Percentiles rank a stretch among this genome's conserved stretches.
These are phyloP conservation scores for Phytophthora sojae DNA, from an alignment of 352 stramenopile species.

Conservation along the genomic window DNA sequence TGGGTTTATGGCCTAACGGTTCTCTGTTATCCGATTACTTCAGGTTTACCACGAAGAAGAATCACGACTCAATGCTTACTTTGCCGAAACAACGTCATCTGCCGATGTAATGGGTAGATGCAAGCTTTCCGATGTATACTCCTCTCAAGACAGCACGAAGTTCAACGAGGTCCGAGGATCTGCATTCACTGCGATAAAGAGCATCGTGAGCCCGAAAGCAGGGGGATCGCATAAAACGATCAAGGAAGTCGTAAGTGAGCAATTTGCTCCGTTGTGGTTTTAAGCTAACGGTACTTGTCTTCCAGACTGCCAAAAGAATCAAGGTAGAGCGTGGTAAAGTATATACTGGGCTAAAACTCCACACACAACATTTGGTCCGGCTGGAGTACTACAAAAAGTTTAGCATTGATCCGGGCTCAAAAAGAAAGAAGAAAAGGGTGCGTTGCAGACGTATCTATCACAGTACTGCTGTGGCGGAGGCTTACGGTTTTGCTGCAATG, in stretches of 20 bases:
- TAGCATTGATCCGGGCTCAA: conserved; percentile 55
- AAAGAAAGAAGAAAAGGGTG: conserved; percentile 79
- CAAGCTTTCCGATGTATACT: conserved; percentile 5
- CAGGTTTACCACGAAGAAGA: conserved; percentile 80
- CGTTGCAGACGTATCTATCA: conserved; percentile 4
- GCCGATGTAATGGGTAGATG: conserved; percentile 7
- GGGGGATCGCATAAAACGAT: conserved; percentile 16
- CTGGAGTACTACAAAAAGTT: conserved; percentile 75
- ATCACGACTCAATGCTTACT: conserved; percentile 31
- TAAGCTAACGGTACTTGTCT: conserved; percentile 5
- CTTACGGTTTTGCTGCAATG: neutral
- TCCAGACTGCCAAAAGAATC: conserved; percentile 60
- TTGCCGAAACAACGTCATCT: conserved; percentile 10
- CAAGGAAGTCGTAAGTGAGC: conserved; percentile 26
- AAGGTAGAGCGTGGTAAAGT: conserved; percentile 62
- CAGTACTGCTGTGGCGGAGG: neutral
- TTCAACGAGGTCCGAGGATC: conserved; percentile 14
- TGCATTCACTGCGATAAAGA: conserved; percentile 21
- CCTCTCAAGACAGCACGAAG: conserved; percentile 12
- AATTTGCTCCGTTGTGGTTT: conserved; percentile 3
- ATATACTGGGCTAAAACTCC: conserved; percentile 65
- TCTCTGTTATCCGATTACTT: neutral
- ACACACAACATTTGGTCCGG: conserved; percentile 48
- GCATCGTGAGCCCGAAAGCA: conserved; percentile 22
- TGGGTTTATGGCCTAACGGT: neutral